These are phyloP conservation scores for Cicer yamashitae DNA, from an alignment of 306 rosid genomes.

Conservation along the genomic window DNA sequence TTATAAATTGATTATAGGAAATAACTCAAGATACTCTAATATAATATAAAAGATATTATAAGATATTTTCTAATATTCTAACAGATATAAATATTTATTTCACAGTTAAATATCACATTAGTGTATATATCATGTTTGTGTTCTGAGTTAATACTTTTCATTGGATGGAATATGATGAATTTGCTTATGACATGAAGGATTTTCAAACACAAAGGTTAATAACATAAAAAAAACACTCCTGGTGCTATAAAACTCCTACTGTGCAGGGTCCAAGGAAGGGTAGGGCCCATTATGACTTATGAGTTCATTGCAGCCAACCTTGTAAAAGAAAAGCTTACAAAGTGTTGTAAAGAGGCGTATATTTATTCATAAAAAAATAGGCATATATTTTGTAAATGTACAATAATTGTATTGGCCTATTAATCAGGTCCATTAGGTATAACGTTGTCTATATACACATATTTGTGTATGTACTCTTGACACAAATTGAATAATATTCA, in stretches of 20 bases:
- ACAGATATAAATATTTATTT: neutral
- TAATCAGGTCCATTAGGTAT: too few relatives aligned
- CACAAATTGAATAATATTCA: too few relatives aligned
- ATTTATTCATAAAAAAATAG: too few relatives aligned
- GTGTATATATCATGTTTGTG: constrained; percentile 23
- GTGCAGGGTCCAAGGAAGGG: neutral
- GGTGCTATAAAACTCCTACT: neutral
- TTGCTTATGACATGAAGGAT: neutral
- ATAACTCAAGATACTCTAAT: too few relatives aligned
- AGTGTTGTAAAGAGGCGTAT: too few relatives aligned
- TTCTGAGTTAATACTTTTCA: constrained; percentile 25
- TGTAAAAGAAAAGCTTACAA: neutral
- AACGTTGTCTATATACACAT: too few relatives aligned
- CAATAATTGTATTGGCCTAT: too few relatives aligned
- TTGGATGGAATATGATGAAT: constrained; percentile 14
- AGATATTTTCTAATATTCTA: too few relatives aligned
- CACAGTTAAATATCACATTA: neutral
- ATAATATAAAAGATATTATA: too few relatives aligned
- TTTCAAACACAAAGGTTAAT: constrained; percentile 2
- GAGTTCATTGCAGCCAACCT: neutral
- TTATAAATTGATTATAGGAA: too few relatives aligned
- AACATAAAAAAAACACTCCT: neutral
- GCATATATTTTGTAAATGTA: too few relatives aligned
- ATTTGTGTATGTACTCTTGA: too few relatives aligned
- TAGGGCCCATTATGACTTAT: neutral